These are phyloP conservation scores for Krasilnikovozyma curviuscula DNA, from an alignment of 768 basidiomycete genomes.

Conservation along the genomic window DNA sequence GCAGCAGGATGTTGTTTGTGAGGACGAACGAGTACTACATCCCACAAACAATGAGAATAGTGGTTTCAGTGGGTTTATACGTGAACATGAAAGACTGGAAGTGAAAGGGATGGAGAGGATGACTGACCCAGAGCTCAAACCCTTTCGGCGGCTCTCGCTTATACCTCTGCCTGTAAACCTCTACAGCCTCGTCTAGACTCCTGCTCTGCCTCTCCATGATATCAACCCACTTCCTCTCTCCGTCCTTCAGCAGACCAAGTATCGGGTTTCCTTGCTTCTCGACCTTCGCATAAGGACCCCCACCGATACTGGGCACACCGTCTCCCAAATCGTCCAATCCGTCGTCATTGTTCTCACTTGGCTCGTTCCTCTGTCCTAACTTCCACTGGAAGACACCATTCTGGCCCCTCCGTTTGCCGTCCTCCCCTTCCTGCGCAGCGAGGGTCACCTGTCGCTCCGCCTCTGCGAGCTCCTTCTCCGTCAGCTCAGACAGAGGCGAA, in stretches of 20 bases:
- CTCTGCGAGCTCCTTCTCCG: no score
- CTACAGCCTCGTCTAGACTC: slow-evolving; percentile 55
- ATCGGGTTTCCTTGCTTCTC: slow-evolving; percentile 71
- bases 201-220: slow-evolving; percentile 58
- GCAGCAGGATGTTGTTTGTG: slow-evolving; percentile 21
- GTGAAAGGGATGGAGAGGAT: neutral
- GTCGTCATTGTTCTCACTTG: no score
- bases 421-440: no score
- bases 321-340: no score
- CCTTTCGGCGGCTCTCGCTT: slow-evolving; percentile 63
- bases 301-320: no score
- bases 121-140: slow-evolving; percentile 37
- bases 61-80: neutral
- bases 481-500: no score
- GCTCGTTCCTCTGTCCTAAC: no score
- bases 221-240: slow-evolving; percentile 48
- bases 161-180: slow-evolving; percentile 64
- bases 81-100: neutral
- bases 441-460: no score
- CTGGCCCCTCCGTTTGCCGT: no score
- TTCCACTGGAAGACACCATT: no score
- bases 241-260: slow-evolving; percentile 59
- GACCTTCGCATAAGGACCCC: no score
- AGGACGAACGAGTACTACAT: slow-evolving; percentile 22
- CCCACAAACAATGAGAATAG: neutral